Percentiles rank a stretch among this genome's conserved stretches.
Evolutionary conservation across 805 yeast species (phyloP).

Genomic region (Blastobotrys attinorum): DNA sequence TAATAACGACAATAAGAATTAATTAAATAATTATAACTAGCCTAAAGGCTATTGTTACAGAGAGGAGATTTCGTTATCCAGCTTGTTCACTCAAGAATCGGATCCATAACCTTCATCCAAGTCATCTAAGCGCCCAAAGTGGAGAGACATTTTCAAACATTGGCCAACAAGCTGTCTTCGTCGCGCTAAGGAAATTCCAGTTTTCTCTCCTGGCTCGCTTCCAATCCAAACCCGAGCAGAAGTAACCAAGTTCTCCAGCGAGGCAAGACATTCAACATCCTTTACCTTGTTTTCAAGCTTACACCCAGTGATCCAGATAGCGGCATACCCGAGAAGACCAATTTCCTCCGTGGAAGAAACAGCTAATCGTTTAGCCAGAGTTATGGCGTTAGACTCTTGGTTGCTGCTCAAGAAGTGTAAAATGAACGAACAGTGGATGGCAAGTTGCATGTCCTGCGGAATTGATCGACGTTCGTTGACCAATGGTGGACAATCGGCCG

Average conservation of each 20-base stretch:
- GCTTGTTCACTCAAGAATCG: too few species aligned
- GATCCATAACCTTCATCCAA: slow-evolving; percentile 23
- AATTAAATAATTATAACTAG: neutral
- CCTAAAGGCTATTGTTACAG: neutral
- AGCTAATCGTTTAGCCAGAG: slow-evolving; percentile 10
- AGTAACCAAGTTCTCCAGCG: slow-evolving; percentile 21
- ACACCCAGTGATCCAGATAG: slow-evolving; percentile 16
- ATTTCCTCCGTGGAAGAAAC: slow-evolving; percentile 12
- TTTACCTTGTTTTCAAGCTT: slow-evolving; percentile 8
- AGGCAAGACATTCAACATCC: neutral
- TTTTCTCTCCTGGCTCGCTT: slow-evolving; percentile 24
- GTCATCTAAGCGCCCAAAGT: slow-evolving; percentile 25
- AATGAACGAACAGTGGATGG: slow-evolving; percentile 22
- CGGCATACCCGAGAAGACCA: slow-evolving; percentile 28
- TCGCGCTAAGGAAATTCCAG: slow-evolving; percentile 20
- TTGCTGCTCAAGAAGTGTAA: slow-evolving; percentile 13
- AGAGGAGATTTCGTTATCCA: too few species aligned
- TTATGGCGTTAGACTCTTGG: slow-evolving; percentile 10
- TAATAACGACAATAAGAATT: neutral
- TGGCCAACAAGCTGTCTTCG: slow-evolving; percentile 27
- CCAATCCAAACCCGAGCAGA: slow-evolving; percentile 30
- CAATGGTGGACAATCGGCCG: neutral
- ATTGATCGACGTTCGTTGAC: neutral
- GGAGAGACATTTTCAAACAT: slow-evolving; percentile 24
- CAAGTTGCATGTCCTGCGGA: slow-evolving; percentile 20